Base-by-base conservation (phyloP, 2,329 filamentous ascomycete species). In the Neofusicoccum sp. region DNA sequence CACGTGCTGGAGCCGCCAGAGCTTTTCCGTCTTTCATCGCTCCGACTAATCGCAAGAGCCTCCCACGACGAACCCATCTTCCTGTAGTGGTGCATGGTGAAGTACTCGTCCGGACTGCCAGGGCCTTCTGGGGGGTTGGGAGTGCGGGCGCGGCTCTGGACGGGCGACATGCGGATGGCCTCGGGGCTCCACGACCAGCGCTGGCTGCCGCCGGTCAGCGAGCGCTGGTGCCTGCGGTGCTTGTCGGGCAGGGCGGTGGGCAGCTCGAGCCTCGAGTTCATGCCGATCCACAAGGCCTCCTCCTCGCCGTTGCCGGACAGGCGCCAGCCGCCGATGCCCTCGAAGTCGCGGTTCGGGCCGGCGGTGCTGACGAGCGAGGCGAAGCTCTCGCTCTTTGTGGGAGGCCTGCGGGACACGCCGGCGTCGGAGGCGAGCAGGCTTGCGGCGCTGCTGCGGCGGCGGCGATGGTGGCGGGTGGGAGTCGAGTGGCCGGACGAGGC, bases 211-310 rank as follows among this genome's bases (percentile, higher is more conserved):
- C 70, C 72, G 8, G 73, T 75, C 34, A 72, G 61, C 11, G 68
- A 69, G 12, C 74, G 62, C 47, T 76, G 73, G 24, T 72, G 66
- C 24, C 63, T 45, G 40, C 67, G 65, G 11, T 57, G 58, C 16
- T 40, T 47, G 45, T 56, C 63, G 1, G 70, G 68, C n/a, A 64
- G 40, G 8, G 66, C 67, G 14, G 69, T 66, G 3, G 76, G 75
- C 1, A 78, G 63, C 58, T 77, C 71, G 1, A 78, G 67, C 12
- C 76, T 64, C n/a, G 71, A 72, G 58, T 78, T 78, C 64, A 78
- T 76, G 60, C 72, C 71, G 66, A 78, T 74, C 76, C 76, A 79
- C 11, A 76, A 56, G 2, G 75, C 76, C 64, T 78, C 76, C 44
- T 79, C 76, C 4, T 76, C 75, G 1, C 74, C 71, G 28, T 72